These are phyloP conservation scores for Boletus coccyginus DNA, from an alignment of 768 basidiomycete genomes.

Conservation along the genomic window DNA sequence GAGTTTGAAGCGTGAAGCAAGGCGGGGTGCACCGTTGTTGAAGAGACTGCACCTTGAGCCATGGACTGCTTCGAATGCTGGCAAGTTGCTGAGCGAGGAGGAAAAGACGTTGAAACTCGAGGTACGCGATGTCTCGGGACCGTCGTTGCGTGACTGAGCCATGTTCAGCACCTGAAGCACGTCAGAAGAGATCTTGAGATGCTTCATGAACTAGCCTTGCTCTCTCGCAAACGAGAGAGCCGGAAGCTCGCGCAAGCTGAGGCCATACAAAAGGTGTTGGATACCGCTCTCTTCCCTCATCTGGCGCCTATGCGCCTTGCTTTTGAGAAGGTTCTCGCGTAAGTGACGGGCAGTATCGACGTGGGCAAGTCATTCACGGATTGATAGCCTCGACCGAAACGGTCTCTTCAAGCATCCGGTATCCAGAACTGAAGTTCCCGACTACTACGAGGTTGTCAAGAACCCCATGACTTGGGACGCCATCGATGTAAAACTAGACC, in stretches of 20 bases:
- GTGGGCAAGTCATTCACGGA: conserved; percentile 5
- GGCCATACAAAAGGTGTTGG: conserved; percentile 63
- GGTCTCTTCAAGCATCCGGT: conserved; percentile 85
- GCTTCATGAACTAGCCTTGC: conserved; percentile 62
- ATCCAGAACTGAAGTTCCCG: conserved; percentile 72
- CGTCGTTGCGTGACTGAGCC: not conserved
- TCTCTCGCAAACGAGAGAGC: conserved; percentile 75
- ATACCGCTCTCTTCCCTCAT: conserved; percentile 63
- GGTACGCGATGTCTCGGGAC: conserved; percentile 41
- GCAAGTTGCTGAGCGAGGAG: conserved; percentile 69
- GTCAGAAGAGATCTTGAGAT: conserved; percentile 76
- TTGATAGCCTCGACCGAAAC: conserved; percentile 63
- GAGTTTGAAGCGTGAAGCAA: conserved; percentile 94
- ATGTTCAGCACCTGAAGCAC: conserved; percentile 49
- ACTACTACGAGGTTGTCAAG: conserved; percentile 86
- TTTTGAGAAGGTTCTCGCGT: conserved; percentile 73
- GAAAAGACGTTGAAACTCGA: conserved; percentile 82
- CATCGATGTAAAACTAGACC: conserved; percentile 80
- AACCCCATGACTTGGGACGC: conserved; percentile 86
- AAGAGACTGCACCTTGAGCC: conserved; percentile 95
- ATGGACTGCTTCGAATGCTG: conserved; percentile 81
- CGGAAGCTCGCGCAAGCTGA: conserved; percentile 72
- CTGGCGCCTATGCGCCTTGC: conserved; percentile 56
- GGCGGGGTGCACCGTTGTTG: conserved; percentile 89
- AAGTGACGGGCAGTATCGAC: conserved; percentile 24